Evolutionary conservation across 2,329 filamentous ascomycete genomes (phyloP), one percentile per base, ranked within the genome.

Genomic region (Colletotrichum sp.): DNA sequence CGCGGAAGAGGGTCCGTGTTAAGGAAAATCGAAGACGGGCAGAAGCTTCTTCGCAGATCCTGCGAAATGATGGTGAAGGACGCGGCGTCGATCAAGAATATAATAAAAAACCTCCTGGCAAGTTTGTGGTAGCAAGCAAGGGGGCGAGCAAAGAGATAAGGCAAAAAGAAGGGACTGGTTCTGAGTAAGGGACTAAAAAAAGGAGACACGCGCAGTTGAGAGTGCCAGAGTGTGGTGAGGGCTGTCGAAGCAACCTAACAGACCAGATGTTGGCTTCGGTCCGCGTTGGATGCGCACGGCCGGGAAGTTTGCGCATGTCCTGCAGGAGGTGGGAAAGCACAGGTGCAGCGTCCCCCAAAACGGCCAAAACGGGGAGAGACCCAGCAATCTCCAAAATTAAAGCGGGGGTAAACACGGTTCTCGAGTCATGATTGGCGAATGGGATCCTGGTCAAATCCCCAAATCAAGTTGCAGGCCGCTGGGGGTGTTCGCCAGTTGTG

Each of bases 291-390:
- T 10, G 70, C 73, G 73, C 73, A 73, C 70, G 70, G 73, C 68
- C 69, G 24, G 73, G 63, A 75, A 73, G 73, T 72, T 68, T 73
- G 70, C 69, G 73, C 70, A 75, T 75, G 68, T 68, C 69, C 69
- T 72, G 69, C 63, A 75, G 73, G 73, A 72, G 69, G 73, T 52
- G 68, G 68, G 68, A 64, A 67, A 67, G 68, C 68, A 61, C 68
- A 55, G 72, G 36, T 75, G 65, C 73, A 71, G 67, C 36, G 28
- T 34, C 70, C 43, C 43, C 43, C 43, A 52, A 52, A 52, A 52
- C n/a, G 43, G n/a, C 43, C 43, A 21, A 52, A 36, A 72, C 73
- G 55, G 73, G 73, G 69, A 67, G 30, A 55, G 48, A 30, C 52
- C 66, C 32, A 68, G 66, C 52, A 64, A 21, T 34, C 48, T 24